Base-by-base conservation (phyloP, 2,329 filamentous ascomycete genomes). In the Fusarium cyanostomum region DNA sequence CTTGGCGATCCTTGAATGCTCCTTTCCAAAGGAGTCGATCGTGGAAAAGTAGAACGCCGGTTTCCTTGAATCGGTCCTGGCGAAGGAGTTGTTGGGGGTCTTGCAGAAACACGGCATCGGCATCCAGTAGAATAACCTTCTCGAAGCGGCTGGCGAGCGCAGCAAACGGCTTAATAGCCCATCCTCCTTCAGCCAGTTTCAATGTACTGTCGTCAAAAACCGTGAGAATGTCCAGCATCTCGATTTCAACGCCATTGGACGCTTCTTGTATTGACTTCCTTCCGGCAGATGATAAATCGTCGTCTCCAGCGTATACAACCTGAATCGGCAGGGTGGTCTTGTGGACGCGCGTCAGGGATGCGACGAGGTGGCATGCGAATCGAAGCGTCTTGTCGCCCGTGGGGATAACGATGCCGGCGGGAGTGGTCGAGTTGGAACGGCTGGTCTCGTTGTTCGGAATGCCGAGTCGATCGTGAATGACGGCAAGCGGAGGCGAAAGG, bases 161-260 rank as follows among this genome's bases (percentile, higher is more conserved):
- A 7, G 78, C 78, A 16, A 80, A 80, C 4, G 77, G 68, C 41
- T 81, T 80, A 44, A 79, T 75, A 12, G 78, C 78, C 76, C 77
- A 80, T 2, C 72, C 73, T 3, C 74, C 74, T 12, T 70, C 35
- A 7, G 61, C 59, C 4, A 78, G 64, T 0, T 69, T 64, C 24
- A 77, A 26, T 1, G 68, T 71, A 0, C 43, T 35, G 15, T 79
- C 75, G 30, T 76, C 66, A 11, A 79, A 76, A 1, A 77, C 70
- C 0, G 62, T 67, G 7, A 72, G 53, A 6, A 78, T 65, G 52
- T 79, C 71, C 13, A 79, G 15, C 38, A 78, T 74, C 7, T 72
- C 68, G 2, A 77, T 63, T 1, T 66, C 27, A 4, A 44, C 51
- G 3, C 53, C 62, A 1, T 54, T 31, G 0, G 69, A 55, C 2